Conservation (phyloP, 768 basidiomycete genomes). For the Termitomyces sp. region DNA sequence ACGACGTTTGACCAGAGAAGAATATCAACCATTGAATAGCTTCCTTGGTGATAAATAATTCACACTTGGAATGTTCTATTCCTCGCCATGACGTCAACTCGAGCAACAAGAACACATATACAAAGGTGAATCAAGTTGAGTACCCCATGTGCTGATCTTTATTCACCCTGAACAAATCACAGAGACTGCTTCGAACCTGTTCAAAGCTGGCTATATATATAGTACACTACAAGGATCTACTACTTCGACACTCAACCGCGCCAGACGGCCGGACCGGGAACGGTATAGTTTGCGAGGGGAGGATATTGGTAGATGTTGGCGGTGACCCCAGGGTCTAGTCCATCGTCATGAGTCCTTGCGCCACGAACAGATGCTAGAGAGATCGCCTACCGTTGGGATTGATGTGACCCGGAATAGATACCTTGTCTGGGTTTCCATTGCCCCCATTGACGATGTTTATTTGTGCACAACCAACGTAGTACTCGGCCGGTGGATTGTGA, state of each 20-base stretch:
- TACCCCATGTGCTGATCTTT: not conserved
- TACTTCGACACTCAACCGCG: slow-evolving; percentile 10
- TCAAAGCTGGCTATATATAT: not conserved
- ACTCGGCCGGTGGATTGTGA: slow-evolving; percentile 35
- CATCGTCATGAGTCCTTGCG: not conserved
- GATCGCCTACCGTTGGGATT: slow-evolving; percentile 17
- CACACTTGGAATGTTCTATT: no score
- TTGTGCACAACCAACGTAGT: slow-evolving; percentile 38
- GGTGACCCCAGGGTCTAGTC: slow-evolving; percentile 29
- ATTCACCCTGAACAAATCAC: not conserved
- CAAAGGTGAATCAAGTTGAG: no score
- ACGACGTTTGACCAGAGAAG: no score
- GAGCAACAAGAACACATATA: no score
- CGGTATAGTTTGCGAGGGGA: slow-evolving; percentile 26
- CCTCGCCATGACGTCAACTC: no score
- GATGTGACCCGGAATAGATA: slow-evolving; percentile 38
- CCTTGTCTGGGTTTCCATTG: slow-evolving; percentile 32
- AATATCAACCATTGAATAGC: not conserved
- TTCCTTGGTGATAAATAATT: no score
- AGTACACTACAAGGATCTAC: not conserved
- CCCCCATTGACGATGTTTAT: slow-evolving; percentile 35
- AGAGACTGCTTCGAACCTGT: not conserved
- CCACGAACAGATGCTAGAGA: not conserved
- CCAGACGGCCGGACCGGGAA: slow-evolving; percentile 22
- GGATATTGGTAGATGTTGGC: slow-evolving; percentile 35